Percentiles rank a stretch among this genome's conserved stretches.
Evolutionary conservation across 2,329 filamentous ascomycete species (phyloP).

Genomic region (Westerdykella sp.): DNA sequence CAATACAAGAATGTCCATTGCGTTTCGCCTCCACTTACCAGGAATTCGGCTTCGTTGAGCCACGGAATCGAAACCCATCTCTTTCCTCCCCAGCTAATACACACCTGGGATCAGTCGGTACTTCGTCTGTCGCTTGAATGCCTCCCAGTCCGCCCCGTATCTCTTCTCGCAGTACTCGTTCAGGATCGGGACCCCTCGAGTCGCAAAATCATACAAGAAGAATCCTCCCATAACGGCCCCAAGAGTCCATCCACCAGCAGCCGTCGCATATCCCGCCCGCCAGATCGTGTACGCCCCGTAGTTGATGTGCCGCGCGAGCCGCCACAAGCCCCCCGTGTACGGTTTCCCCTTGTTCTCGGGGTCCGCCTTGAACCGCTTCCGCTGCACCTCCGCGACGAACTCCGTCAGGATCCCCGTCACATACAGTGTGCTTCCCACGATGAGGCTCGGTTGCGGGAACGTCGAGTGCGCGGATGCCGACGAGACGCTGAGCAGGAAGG

Average conservation of each 20-base stretch:
- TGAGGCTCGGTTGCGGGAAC: constrained; percentile 39
- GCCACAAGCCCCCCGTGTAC: constrained; percentile 47
- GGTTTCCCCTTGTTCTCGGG: constrained; percentile 48
- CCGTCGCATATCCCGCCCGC: constrained; percentile 46
- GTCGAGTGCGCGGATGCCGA: constrained; percentile 39
- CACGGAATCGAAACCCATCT: not conserved
- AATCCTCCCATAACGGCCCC: constrained; percentile 38
- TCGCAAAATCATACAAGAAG: constrained; percentile 43
- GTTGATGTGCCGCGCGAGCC: constrained; percentile 48
- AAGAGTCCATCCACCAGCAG: constrained; percentile 43
- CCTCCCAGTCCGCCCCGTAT: constrained; percentile 38
- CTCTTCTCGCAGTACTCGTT: constrained; percentile 45
- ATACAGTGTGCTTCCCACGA: constrained; percentile 48
- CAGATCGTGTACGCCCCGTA: constrained; percentile 50
- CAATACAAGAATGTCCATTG: not conserved
- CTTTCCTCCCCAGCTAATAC: constrained; percentile 13
- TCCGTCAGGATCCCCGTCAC: constrained; percentile 50
- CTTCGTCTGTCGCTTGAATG: constrained; percentile 38
- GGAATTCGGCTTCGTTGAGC: not conserved
- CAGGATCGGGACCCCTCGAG: constrained; percentile 42
- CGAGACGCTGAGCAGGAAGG: constrained; percentile 47
- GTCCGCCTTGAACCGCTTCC: constrained; percentile 48
- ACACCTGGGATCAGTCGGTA: constrained; percentile 32
- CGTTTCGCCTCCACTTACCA: not conserved
- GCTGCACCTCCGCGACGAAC: constrained; percentile 52